Evolutionary conservation across 345 rosid genomes (phyloP), one percentile per base, ranked within the genome.

Genomic region (Pseudoturritis turrita): DNA sequence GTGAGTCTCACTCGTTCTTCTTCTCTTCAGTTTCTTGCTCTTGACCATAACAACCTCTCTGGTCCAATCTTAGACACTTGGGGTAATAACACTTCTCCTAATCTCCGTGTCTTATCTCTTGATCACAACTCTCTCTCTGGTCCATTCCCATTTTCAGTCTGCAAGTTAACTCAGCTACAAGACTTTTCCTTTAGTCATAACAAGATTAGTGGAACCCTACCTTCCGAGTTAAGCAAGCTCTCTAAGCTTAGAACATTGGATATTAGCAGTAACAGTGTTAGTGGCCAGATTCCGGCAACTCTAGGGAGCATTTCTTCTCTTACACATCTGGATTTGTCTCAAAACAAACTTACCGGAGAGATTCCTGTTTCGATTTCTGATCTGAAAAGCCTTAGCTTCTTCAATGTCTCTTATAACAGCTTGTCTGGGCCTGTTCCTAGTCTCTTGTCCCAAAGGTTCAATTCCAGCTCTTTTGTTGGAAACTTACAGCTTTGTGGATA

Each of bases 371-470:
- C 90, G 3, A 63, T 95, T 49, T 54, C 79, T 44, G 77, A 65
- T 69, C 79, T 95, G 3, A 68, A 70, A 21, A 76, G 82, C 41
- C 93, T 94, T 56, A 70, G 43, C 37, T 87, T 73, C 49, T 84
- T 95, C 57, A 91, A 89, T 73, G 96, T 91, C 62, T 95, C 99
- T 13, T 84, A 87, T 46, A 91, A 95, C 83, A 82, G 87, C 77
- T 89, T 95, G 18, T 89, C 90, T 2, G 98, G 99, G 13, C n/a
- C 81, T 26, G 99, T 95, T 37, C 99, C 99, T 17, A n/a, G 76
- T 29, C 57, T 36, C 33, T 86, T 95, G 4, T 80, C 94, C 14
- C 83, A 77, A 72, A 88, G 78, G 79, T 95, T 95, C 88, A 85
- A 83, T 45, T 69, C 89, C 66, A 83, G 84, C 61, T 85, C 96